A percentile compares a stretch with the other conserved stretches of the same genome.
Conservation (phyloP, 192 early-diverging fungal species). For the Coemansia sp. region DNA sequence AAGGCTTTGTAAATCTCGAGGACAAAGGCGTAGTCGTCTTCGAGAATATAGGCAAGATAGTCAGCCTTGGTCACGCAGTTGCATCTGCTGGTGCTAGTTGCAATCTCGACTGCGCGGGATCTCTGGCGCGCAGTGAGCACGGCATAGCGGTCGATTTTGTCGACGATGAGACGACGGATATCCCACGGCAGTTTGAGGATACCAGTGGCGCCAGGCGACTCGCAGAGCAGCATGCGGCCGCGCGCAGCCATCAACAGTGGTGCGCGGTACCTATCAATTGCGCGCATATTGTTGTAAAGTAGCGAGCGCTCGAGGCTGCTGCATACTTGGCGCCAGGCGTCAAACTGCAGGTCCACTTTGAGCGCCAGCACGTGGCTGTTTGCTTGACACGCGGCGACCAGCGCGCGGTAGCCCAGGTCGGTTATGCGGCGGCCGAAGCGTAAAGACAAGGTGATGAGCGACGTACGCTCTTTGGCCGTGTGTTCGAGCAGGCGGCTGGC, state of each 20-base stretch:
- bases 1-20: no score
- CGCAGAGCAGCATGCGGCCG: constrained; percentile 22
- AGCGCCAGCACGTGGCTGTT: constrained; percentile 26
- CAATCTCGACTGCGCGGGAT: constrained; percentile 16
- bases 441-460: constrained; percentile 30
- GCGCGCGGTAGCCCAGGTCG: constrained; percentile 4
- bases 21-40: constrained; percentile 12
- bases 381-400: constrained; percentile 4
- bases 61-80: constrained; percentile 2
- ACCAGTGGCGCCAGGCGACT: not conserved
- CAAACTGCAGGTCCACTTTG: constrained; percentile 22
- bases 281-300: constrained; percentile 21
- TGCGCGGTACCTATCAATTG: constrained; percentile 28
- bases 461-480: not conserved
- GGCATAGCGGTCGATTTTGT: constrained; percentile 11
- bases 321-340: constrained; percentile 29
- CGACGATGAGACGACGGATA: constrained; percentile 13
- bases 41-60: constrained; percentile 18
- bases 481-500: constrained; percentile 14
- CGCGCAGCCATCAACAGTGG: constrained; percentile 34
- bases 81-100: not conserved
- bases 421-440: constrained; percentile 21
- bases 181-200: constrained; percentile 20
- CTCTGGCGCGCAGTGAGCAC: constrained; percentile 20
- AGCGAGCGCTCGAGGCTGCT: constrained; percentile 11